These are phyloP conservation scores for Ceratobasidium sp. DNA, from an alignment of 1,284 basidiomycete species.

Conservation along the genomic window DNA sequence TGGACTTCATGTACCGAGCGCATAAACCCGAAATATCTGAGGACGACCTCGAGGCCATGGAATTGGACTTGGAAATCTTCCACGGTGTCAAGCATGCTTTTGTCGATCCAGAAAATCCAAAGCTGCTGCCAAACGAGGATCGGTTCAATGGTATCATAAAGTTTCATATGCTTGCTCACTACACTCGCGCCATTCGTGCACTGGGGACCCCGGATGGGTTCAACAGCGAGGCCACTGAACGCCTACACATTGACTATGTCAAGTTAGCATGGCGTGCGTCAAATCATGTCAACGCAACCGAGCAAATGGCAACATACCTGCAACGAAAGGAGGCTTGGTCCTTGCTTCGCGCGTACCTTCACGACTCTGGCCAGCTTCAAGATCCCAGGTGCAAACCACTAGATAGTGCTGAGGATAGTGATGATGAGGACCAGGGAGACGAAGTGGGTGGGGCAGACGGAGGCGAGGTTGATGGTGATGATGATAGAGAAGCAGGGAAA, in stretches of 20 bases:
- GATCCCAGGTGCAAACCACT: neutral
- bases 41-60: neutral
- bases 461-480: neutral
- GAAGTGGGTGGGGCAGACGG: neutral
- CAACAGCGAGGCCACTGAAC: conserved; percentile 6
- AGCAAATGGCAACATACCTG: neutral
- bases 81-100: neutral
- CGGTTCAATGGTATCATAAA: conserved; percentile 33
- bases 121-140: neutral
- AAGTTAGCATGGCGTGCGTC: neutral
- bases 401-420: neutral
- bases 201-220: neutral
- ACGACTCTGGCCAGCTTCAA: neutral
- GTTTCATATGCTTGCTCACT: conserved; percentile 40
- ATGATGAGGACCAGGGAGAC: too few species aligned
- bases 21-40: conserved; percentile 2
- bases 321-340: neutral
- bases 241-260: conserved; percentile 15
- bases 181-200: neutral
- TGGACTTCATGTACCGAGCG: conserved; percentile 36
- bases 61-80: neutral
- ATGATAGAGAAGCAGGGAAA: neutral
- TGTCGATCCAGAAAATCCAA: neutral
- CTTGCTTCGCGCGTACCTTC: neutral
- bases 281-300: neutral